Base-by-base conservation (phyloP, 2,329 filamentous ascomycete genomes). In the Nemania serpens region DNA sequence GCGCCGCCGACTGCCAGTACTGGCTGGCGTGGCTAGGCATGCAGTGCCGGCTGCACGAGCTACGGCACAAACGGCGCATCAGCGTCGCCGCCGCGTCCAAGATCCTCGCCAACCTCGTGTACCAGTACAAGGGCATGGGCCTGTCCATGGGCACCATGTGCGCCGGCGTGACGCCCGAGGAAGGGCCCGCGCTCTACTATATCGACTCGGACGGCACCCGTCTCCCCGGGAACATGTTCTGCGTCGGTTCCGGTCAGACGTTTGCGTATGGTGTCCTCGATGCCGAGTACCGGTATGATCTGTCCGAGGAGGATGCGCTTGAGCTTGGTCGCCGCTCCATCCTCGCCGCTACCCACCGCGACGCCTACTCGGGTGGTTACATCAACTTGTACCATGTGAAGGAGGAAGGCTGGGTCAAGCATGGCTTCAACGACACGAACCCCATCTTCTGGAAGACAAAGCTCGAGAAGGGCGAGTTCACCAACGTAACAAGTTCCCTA, bases 361-460 rank as follows among this genome's bases (percentile, higher is more conserved):
- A 99, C 77, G 95, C 95, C n/a, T 99, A 91, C 85, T 98, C 95
- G 22, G 95, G 95, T 82, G 95, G 95, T 69, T 98, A 87, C 81
- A 97, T 99, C 84, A 99, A 99, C 82, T 76, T 98, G 75, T 99
- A 99, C 80, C 95, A 99, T 75, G 93, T 99, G 76, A 97, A 97
- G 88, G 94, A 99, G 82, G 90, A 93, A 66, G 95, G 95, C 71
- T 99, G 95, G 95, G 93, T 96, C 73, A 97, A 96, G 86, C 94
- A 98, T 75, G 95, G 95, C 65, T 99, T 99, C 85, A 93, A 83
- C 74, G 95, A 99, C 78, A 98, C 94, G 70, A 97, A 98, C 83
- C 94, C 94, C 46, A 96, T 98, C 75, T 99, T 99, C 89, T 99
- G 95, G 95, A 90, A 96, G 84, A 97, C 93, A 51, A 99, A 99